Conservation (phyloP, 225 moss, liverwort and hornwort species). For the Anthoceros angustus region DNA sequence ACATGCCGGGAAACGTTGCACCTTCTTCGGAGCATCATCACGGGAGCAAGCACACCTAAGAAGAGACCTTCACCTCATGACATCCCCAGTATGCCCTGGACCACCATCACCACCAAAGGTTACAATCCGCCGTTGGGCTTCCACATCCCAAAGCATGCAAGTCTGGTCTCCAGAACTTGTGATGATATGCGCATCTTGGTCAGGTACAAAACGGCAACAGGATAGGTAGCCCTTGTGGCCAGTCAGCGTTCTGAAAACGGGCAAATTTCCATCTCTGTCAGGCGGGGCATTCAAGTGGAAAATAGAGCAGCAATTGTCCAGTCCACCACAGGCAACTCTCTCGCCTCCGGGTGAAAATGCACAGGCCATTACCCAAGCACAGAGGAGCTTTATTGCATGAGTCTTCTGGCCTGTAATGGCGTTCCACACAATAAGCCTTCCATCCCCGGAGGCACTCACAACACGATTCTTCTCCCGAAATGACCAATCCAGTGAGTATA, state of each 20-base stretch:
- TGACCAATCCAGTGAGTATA: slow-evolving; percentile 93
- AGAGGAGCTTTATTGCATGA: slow-evolving; percentile 79
- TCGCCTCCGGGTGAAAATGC: slow-evolving; percentile 73
- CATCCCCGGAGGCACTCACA: slow-evolving; percentile 93
- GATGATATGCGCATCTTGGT: slow-evolving; percentile 54
- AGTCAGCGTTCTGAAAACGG: slow-evolving; percentile 40
- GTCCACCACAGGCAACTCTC: slow-evolving; percentile 75
- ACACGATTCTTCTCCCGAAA: slow-evolving; percentile 72
- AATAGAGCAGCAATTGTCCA: slow-evolving; percentile 91
- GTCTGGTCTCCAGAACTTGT: slow-evolving; percentile 94
- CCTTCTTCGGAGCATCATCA: too few relatives aligned
- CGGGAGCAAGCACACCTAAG: too few relatives aligned
- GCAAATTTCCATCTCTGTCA: slow-evolving; percentile 56
- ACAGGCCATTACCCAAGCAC: slow-evolving; percentile 95
- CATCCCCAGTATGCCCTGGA: slow-evolving; percentile 73
- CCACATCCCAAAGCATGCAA: slow-evolving; percentile 82
- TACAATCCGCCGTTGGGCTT: slow-evolving; percentile 35
- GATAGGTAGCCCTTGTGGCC: slow-evolving; percentile 87
- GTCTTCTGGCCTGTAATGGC: slow-evolving; percentile 92
- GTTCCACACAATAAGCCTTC: slow-evolving; percentile 92
- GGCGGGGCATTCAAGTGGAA: slow-evolving; percentile 54
- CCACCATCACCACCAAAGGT: slow-evolving; percentile 67
- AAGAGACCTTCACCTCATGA: slow-evolving; percentile 78
- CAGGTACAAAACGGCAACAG: slow-evolving; percentile 77
- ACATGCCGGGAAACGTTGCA: too few relatives aligned